These are phyloP conservation scores for Phytophthora constricta DNA, from an alignment of 352 stramenopile species.

Conservation along the genomic window DNA sequence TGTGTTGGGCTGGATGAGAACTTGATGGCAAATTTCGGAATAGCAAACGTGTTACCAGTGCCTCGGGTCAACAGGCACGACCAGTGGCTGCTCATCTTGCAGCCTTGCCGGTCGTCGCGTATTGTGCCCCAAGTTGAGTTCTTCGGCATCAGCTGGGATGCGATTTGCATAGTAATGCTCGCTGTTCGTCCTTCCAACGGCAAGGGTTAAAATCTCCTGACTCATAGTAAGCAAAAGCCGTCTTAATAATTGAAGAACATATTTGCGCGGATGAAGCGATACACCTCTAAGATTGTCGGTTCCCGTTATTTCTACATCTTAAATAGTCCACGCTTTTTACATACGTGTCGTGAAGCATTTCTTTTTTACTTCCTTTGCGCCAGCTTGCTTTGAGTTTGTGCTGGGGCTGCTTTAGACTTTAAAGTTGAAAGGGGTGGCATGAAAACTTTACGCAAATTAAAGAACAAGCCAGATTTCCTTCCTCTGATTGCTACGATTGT, in stretches of 20 bases:
- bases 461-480: not conserved
- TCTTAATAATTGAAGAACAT: too few relatives aligned
- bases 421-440: too few relatives aligned
- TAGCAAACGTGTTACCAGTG: constrained; percentile 8
- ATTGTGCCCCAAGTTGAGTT: constrained; percentile 7
- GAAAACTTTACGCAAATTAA: not conserved
- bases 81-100: constrained; percentile 27
- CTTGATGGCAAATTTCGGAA: constrained; percentile 34
- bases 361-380: too few relatives aligned
- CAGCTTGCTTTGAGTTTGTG: too few relatives aligned
- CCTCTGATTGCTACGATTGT: not conserved
- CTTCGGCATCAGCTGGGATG: constrained; percentile 26
- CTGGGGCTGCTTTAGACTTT: too few relatives aligned
- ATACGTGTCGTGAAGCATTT: too few relatives aligned
- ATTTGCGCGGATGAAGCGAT: too few relatives aligned
- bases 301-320: too few relatives aligned
- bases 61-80: not conserved
- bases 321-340: too few relatives aligned
- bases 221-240: too few relatives aligned
- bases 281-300: too few relatives aligned
- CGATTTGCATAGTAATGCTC: constrained; percentile 20
- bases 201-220: not conserved
- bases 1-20: constrained; percentile 18
- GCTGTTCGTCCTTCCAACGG: not conserved
- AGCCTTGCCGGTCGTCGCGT: constrained; percentile 13